Evolutionary conservation across 225 moss, liverwort and hornwort species (phyloP).

Genomic region (Climacium dendroides): DNA sequence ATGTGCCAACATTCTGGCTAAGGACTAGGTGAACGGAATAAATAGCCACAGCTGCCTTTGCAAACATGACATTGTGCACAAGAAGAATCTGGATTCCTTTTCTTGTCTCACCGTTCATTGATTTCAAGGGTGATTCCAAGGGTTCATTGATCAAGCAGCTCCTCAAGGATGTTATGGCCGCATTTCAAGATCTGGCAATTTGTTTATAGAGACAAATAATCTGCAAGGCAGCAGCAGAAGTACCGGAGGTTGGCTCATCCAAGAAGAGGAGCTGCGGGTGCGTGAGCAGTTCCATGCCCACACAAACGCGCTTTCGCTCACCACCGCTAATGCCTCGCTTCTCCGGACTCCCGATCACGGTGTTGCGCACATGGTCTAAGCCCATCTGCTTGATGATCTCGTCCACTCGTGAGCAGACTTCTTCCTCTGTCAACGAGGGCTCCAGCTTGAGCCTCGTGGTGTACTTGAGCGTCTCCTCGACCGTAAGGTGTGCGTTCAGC

Average conservation of each 20-base stretch:
- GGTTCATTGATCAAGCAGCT: background rate
- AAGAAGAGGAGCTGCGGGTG: constrained; percentile 75
- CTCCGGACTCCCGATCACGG: constrained; percentile 66
- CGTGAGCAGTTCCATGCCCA: constrained; percentile 87
- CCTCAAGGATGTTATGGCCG: background rate
- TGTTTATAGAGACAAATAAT: background rate
- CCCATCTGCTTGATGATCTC: constrained; percentile 80
- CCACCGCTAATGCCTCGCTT: constrained; percentile 87
- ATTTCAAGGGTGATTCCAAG: background rate
- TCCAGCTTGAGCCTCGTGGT: constrained; percentile 74
- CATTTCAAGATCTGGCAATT: background rate
- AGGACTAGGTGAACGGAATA: background rate
- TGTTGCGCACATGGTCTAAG: constrained; percentile 57
- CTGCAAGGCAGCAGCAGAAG: background rate
- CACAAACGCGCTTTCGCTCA: constrained; percentile 74
- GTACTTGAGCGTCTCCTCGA: constrained; percentile 75
- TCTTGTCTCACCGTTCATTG: background rate
- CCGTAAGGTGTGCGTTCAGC: constrained; percentile 67
- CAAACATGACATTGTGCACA: background rate
- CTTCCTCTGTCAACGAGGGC: constrained; percentile 55
- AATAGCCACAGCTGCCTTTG: background rate
- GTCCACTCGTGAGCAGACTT: constrained; percentile 46
- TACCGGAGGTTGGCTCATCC: constrained; percentile 89
- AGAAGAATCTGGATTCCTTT: background rate
- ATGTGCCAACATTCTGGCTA: background rate